Percentiles rank a stretch among this genome's conserved stretches.
Conservation (phyloP, 495 filamentous ascomycete genomes). For the Penicillium psychrofluorescens region DNA sequence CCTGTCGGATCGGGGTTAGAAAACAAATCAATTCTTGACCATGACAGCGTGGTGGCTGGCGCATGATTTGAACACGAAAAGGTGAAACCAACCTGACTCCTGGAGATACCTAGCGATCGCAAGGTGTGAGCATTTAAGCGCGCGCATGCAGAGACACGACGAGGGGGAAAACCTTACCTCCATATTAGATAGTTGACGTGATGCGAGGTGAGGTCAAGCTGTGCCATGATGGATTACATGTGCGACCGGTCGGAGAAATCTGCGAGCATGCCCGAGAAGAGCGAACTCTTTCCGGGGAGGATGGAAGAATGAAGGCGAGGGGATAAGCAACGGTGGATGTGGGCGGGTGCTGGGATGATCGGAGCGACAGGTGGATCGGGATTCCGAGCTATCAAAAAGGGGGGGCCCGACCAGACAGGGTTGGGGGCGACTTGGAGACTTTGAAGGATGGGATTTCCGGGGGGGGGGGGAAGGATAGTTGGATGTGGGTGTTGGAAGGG, state of each 20-base stretch:
- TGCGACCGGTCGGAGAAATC: slow-evolving; percentile 28
- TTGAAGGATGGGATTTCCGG: not conserved
- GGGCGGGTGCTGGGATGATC: too few relatives aligned
- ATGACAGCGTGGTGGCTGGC: too few relatives aligned
- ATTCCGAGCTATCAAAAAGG: slow-evolving; percentile 5
- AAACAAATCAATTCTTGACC: not conserved
- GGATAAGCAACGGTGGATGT: slow-evolving; percentile 9
- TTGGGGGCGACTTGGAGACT: too few relatives aligned
- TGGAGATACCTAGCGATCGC: slow-evolving; percentile 64
- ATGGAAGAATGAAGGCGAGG: slow-evolving; percentile 19
- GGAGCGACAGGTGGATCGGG: slow-evolving; percentile 4
- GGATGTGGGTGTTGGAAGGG: not conserved
- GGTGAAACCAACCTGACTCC: slow-evolving; percentile 68
- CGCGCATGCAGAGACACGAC: not conserved
- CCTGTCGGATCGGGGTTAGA: slow-evolving; percentile 22
- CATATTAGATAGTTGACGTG: slow-evolving; percentile 98
- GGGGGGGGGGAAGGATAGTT: not conserved
- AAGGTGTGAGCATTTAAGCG: slow-evolving; percentile 20
- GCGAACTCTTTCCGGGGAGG: slow-evolving; percentile 15
- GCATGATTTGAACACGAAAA: not conserved
- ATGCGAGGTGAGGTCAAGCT: slow-evolving; percentile 67
- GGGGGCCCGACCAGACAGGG: not conserved
- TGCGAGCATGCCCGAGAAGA: slow-evolving; percentile 32
- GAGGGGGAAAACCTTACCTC: slow-evolving; percentile 62
- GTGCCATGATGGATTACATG: slow-evolving; percentile 41